Evolutionary conservation across 345 rosid species (phyloP).

Genomic region (Bruguiera parviflora): DNA sequence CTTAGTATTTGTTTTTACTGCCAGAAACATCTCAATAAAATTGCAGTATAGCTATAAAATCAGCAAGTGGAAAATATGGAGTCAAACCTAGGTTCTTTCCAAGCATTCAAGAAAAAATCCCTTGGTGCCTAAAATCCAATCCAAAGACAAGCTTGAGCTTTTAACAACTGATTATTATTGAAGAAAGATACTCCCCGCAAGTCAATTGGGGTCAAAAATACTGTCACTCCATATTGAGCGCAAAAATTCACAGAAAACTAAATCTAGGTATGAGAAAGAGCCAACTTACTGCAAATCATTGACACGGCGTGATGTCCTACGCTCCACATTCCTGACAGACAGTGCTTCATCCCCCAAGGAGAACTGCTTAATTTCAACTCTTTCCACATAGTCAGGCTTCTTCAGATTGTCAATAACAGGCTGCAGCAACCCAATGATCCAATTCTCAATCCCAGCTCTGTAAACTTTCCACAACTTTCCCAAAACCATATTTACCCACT

Average conservation of each 20-base stretch:
- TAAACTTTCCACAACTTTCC: conserved; percentile 96
- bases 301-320: conserved; percentile 80
- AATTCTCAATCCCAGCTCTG: conserved; percentile 85
- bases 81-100: no score
- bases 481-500: conserved; percentile 99
- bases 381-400: conserved; percentile 89
- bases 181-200: no score
- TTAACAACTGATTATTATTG: no score
- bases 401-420: conserved; percentile 85
- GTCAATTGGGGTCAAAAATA: no score
- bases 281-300: conserved; percentile 90
- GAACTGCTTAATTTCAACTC: conserved; percentile 89
- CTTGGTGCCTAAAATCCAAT: no score
- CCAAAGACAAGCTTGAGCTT: no score
- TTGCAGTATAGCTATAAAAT: no score
- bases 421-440: conserved; percentile 85
- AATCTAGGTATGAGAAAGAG: neutral
- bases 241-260: neutral
- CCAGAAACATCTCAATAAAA: no score
- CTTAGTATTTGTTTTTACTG: no score
- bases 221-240: no score
- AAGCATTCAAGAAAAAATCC: no score
- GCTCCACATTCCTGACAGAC: conserved; percentile 95
- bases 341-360: conserved; percentile 91
- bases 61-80: no score